A percentile compares a stretch with the other conserved stretches of the same genome.
Conservation (phyloP, 495 filamentous ascomycete genomes). For the Hypoxylon lenormandii region DNA sequence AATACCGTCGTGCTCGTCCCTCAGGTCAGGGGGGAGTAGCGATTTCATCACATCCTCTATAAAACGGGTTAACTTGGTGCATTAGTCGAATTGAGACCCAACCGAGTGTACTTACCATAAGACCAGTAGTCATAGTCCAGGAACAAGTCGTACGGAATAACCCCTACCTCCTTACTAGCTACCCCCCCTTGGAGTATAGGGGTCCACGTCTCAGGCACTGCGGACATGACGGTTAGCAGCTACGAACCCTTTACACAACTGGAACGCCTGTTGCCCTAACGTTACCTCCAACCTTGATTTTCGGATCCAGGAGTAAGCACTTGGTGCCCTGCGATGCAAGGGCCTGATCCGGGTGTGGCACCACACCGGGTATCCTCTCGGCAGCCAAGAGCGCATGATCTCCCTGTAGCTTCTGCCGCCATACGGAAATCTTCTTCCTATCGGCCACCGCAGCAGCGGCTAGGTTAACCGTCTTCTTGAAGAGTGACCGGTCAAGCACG, state of each 20-base stretch:
- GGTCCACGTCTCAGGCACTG: constrained; percentile 82
- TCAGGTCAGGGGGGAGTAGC: constrained; percentile 75
- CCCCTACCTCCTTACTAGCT: constrained; percentile 69
- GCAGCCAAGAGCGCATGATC: constrained; percentile 68
- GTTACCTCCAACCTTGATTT: constrained; percentile 75
- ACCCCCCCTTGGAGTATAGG: constrained; percentile 75
- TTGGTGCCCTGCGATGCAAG: constrained; percentile 69
- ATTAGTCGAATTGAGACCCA: constrained; percentile 8
- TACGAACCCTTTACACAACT: constrained; percentile 15
- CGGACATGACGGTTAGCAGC: constrained; percentile 29
- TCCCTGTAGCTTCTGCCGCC: constrained; percentile 69
- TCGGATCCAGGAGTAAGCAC: constrained; percentile 78
- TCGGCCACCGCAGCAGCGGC: constrained; percentile 84
- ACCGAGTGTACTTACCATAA: constrained; percentile 70
- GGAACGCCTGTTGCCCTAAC: not conserved
- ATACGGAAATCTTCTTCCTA: constrained; percentile 73
- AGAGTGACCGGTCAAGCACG: constrained; percentile 85
- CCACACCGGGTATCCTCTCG: constrained; percentile 68
- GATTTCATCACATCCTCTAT: constrained; percentile 83
- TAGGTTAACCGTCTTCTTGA: constrained; percentile 77
- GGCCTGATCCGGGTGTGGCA: constrained; percentile 65
- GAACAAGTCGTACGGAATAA: constrained; percentile 78
- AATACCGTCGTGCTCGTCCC: constrained; percentile 72
- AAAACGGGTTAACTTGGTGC: constrained; percentile 8
- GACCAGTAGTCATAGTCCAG: constrained; percentile 89